A percentile compares a stretch with the other conserved stretches of the same genome.
Evolutionary conservation across 495 filamentous ascomycete species (phyloP).

Genomic region (Neurospora sp.): DNA sequence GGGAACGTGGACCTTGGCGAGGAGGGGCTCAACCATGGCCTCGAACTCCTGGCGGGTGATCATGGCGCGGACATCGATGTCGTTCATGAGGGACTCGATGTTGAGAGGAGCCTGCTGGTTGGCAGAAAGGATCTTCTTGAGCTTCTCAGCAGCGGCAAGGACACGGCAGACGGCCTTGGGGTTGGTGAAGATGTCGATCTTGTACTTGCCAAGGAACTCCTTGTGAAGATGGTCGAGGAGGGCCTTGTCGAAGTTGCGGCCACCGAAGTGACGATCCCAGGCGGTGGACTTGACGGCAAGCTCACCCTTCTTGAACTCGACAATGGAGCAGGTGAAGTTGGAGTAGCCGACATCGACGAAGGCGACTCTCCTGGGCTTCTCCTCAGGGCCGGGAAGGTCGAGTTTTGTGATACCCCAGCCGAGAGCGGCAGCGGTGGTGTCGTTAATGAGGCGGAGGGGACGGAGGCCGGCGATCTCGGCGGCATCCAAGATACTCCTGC

Average conservation of each 20-base stretch:
- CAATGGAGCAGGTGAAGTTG: slow-evolving; percentile 88
- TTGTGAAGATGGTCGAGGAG: slow-evolving; percentile 87
- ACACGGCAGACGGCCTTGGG: slow-evolving; percentile 82
- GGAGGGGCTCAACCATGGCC: slow-evolving; percentile 73
- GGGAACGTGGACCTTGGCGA: slow-evolving; percentile 61
- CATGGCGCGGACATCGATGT: slow-evolving; percentile 80
- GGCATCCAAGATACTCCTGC: slow-evolving; percentile 81
- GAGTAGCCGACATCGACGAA: slow-evolving; percentile 96
- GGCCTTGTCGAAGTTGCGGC: slow-evolving; percentile 92
- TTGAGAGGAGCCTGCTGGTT: slow-evolving; percentile 90
- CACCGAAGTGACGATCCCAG: slow-evolving; percentile 93
- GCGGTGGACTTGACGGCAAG: slow-evolving; percentile 87
- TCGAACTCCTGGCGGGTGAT: slow-evolving; percentile 94
- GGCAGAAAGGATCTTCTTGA: slow-evolving; percentile 98
- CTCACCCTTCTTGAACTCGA: slow-evolving; percentile 97
- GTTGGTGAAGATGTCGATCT: slow-evolving; percentile 81
- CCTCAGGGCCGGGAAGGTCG: slow-evolving; percentile 78
- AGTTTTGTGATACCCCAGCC: slow-evolving; percentile 97
- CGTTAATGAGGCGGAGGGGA: slow-evolving; percentile 89
- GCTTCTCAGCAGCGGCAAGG: slow-evolving; percentile 80
- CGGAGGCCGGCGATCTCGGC: slow-evolving; percentile 92
- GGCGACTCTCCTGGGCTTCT: slow-evolving; percentile 85
- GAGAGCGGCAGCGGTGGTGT: slow-evolving; percentile 91
- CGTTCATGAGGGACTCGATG: slow-evolving; percentile 98
- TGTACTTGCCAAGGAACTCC: slow-evolving; percentile 91